A percentile compares a stretch with the other conserved stretches of the same genome.
Evolutionary conservation across 1,284 basidiomycete species (phyloP).

Genomic region (Schizophyllum commune): DNA sequence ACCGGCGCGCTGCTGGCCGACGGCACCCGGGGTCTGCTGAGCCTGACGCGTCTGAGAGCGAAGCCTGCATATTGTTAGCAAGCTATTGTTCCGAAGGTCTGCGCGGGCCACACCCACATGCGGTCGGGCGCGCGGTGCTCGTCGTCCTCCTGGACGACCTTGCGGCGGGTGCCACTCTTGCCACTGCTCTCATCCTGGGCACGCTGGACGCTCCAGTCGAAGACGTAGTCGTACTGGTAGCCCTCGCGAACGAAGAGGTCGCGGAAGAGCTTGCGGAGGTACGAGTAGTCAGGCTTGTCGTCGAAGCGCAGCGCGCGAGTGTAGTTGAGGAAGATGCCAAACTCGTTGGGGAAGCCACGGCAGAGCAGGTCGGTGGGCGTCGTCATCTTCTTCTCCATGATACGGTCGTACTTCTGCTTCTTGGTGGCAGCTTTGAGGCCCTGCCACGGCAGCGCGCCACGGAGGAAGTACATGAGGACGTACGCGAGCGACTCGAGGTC

Average conservation of each 20-base stretch:
- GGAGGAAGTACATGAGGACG: conserved; percentile 98
- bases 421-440: conserved; percentile 97
- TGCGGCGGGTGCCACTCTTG: conserved; percentile 47
- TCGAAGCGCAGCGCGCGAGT: conserved; percentile 95
- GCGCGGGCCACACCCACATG: conserved; percentile 55
- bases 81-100: conserved; percentile 8
- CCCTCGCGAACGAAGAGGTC: conserved; percentile 96
- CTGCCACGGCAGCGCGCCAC: conserved; percentile 95
- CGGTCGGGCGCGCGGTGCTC: conserved; percentile 70
- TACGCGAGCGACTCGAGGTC: conserved; percentile 95
- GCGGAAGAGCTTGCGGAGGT: conserved; percentile 96
- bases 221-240: conserved; percentile 97
- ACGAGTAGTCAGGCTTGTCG: conserved; percentile 97
- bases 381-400: conserved; percentile 99
- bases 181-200: conserved; percentile 64
- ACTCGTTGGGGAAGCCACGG: conserved; percentile 96
- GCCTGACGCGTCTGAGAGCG: conserved; percentile 79
- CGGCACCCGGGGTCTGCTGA: conserved; percentile 56
- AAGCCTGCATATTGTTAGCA: conserved; percentile 44
- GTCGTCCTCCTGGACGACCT: conserved; percentile 74
- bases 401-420: conserved; percentile 99
- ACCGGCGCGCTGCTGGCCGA: conserved; percentile 51
- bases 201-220: conserved; percentile 94
- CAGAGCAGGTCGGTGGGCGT: conserved; percentile 93
- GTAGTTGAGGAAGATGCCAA: conserved; percentile 97